phyloP scores from a whole-genome alignment of 345 rosid species.

The Ricinus communis region DNA sequence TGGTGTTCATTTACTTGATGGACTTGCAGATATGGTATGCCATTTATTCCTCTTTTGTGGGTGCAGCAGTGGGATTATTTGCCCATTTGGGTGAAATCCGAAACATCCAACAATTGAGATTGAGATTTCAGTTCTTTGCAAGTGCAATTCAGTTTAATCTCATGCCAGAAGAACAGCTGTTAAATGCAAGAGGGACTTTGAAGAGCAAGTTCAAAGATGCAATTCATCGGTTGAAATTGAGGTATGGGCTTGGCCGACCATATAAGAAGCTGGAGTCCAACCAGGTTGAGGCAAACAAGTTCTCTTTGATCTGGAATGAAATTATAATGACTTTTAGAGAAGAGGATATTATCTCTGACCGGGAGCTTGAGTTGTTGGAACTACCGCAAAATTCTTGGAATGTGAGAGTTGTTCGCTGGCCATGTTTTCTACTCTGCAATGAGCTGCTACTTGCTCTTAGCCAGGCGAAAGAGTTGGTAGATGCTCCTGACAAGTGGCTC shows the following conservation, averaged over 20 bases:
- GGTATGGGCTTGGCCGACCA: constrained; percentile 93
- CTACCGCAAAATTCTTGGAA: constrained; percentile 90
- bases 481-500: constrained; percentile 95
- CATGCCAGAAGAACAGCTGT: constrained; percentile 92
- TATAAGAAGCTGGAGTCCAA: constrained; percentile 91
- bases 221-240: constrained; percentile 77
- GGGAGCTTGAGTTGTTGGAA: constrained; percentile 84
- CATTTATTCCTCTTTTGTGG: constrained; percentile 81
- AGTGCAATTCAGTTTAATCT: constrained; percentile 96
- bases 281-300: constrained; percentile 90
- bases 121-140: constrained; percentile 96
- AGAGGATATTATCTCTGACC: constrained; percentile 91
- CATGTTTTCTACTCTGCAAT: constrained; percentile 88
- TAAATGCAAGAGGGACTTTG: constrained; percentile 68
- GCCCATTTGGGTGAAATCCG: constrained; percentile 95
- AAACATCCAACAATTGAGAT: constrained; percentile 77
- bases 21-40: constrained; percentile 97
- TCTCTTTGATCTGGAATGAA: constrained; percentile 96
- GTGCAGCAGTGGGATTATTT: constrained; percentile 84
- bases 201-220: constrained; percentile 83
- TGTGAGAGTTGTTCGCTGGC: constrained; percentile 90
- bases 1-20: constrained; percentile 76
- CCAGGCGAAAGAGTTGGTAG: constrained; percentile 87
- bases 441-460: constrained; percentile 95
- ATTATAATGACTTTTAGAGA: constrained; percentile 83